phyloP scores from a whole-genome alignment of 345 rosid genomes.

The Salix brachista region DNA sequence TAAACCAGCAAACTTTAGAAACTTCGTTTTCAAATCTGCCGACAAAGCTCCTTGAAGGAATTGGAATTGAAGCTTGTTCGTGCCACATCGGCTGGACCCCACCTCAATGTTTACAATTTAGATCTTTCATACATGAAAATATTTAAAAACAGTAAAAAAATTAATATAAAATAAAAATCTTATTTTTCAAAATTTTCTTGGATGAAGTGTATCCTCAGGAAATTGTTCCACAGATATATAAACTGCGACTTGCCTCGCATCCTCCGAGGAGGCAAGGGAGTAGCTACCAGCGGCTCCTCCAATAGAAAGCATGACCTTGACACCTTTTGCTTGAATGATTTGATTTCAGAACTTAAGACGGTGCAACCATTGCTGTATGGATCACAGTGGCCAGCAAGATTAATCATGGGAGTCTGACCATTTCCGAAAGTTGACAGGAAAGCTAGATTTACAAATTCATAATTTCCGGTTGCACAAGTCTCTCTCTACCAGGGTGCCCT shows the following conservation, averaged over 20 bases:
- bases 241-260: conserved; percentile 17
- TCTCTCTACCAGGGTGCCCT: conserved; percentile 14
- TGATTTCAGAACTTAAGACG: conserved; percentile 9
- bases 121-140: too few species aligned
- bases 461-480: conserved; percentile 9
- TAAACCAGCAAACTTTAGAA: background rate
- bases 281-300: conserved; percentile 3
- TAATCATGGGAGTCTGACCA: conserved; percentile 5
- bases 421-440: conserved; percentile 12
- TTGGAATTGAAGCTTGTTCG: too few species aligned
- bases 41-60: too few species aligned
- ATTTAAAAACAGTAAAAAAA: too few species aligned
- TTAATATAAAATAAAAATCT: too few species aligned
- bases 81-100: too few species aligned
- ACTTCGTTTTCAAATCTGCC: too few species aligned
- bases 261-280: conserved; percentile 11
- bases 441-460: conserved; percentile 12
- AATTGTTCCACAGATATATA: conserved; percentile 7
- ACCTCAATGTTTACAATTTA: too few species aligned
- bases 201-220: conserved; percentile 6
- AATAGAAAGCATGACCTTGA: conserved; percentile 7
- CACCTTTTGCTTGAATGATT: conserved; percentile 16
- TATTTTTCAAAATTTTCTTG: too few species aligned
- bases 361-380: conserved; percentile 7
- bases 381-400: conserved; percentile 12